A percentile compares a stretch with the other conserved stretches of the same genome.
These are phyloP conservation scores for Arabis hirsuta DNA, from an alignment of 345 rosid species.

Conservation along the genomic window DNA sequence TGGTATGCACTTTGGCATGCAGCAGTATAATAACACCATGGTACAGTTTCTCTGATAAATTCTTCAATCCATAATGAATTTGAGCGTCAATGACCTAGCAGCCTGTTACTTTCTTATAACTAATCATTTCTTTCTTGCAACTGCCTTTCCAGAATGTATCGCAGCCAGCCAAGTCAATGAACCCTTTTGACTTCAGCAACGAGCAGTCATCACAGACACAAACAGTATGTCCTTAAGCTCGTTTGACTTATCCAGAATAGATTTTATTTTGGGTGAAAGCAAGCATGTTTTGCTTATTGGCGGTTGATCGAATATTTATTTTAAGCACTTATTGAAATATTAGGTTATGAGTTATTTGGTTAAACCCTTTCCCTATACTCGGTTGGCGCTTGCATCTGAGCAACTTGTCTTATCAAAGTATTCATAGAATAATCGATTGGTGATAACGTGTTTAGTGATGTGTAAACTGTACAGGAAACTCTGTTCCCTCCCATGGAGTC, in stretches of 20 bases:
- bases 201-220: conserved; percentile 63
- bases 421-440: neutral
- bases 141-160: conserved; percentile 65
- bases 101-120: conserved; percentile 8
- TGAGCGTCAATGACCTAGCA: conserved; percentile 11
- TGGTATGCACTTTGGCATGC: conserved; percentile 64
- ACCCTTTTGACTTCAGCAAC: conserved; percentile 77
- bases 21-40: conserved; percentile 63
- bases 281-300: neutral
- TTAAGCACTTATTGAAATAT: no score
- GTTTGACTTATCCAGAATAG: conserved; percentile 4
- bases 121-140: conserved; percentile 31
- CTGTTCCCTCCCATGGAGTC: conserved; percentile 82
- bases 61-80: conserved; percentile 16
- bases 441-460: conserved; percentile 36
- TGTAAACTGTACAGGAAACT: conserved; percentile 36
- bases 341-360: conserved; percentile 4
- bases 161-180: conserved; percentile 60
- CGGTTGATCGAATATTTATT: neutral
- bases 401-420: neutral
- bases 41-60: conserved; percentile 42
- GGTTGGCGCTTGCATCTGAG: neutral
- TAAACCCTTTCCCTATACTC: neutral
- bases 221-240: conserved; percentile 53
- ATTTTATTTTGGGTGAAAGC: neutral